Conservation (phyloP, 768 basidiomycete genomes). For the Tricholoma sp. region DNA sequence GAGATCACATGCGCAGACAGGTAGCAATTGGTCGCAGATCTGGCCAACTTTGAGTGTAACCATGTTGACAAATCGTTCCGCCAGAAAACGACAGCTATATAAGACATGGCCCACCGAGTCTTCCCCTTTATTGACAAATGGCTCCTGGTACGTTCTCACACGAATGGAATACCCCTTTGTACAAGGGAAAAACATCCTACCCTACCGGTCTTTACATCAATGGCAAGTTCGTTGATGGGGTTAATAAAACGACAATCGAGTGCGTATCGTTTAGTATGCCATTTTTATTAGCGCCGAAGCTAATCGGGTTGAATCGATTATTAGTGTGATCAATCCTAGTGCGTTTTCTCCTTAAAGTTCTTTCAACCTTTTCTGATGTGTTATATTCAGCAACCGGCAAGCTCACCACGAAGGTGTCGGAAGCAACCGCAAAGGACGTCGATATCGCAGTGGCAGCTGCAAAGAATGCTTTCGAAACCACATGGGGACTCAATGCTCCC, state of each 20-base stretch:
- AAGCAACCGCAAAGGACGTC: constrained; percentile 63
- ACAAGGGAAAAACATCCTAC: constrained; percentile 48
- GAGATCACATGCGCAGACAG: no score
- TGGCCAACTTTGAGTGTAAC: no score
- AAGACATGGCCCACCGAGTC: no score
- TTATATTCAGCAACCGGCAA: constrained; percentile 52
- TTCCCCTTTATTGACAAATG: no score
- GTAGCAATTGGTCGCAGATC: no score
- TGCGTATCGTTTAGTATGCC: constrained; percentile 26
- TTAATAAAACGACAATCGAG: constrained; percentile 55
- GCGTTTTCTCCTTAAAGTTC: constrained; percentile 7
- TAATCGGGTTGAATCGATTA: not conserved
- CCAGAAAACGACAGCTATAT: no score
- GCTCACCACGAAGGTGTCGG: constrained; percentile 48
- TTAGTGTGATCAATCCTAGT: constrained; percentile 56
- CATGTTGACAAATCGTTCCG: no score
- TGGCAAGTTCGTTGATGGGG: constrained; percentile 59
- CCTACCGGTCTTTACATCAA: constrained; percentile 46
- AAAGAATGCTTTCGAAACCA: constrained; percentile 28
- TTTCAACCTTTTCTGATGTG: constrained; percentile 2
- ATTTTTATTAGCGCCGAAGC: constrained; percentile 6
- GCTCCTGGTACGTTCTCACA: constrained; percentile 30
- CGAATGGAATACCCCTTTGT: constrained; percentile 47
- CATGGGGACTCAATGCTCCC: constrained; percentile 50
- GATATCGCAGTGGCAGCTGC: constrained; percentile 69